These are phyloP conservation scores for Coniferiporia sulphurascens DNA, from an alignment of 1,284 basidiomycete genomes.

Conservation along the genomic window DNA sequence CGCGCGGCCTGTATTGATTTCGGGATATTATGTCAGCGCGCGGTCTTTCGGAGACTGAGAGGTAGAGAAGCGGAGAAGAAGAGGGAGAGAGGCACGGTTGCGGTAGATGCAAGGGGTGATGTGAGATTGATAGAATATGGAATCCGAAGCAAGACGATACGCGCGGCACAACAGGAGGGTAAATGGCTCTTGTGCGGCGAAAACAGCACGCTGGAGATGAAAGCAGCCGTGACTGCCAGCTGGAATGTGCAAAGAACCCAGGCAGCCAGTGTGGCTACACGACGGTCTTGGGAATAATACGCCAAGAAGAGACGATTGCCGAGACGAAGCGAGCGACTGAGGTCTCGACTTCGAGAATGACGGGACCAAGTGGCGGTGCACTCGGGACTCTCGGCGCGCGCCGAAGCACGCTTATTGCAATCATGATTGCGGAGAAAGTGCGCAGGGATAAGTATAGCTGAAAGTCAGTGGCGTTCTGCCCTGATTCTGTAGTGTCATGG, in stretches of 20 bases:
- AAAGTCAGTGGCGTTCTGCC: too few relatives aligned
- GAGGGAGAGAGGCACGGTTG: background rate
- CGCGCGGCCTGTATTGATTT: conserved; percentile 49
- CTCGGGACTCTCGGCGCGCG: background rate
- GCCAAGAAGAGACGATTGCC: too few relatives aligned
- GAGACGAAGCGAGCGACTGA: too few relatives aligned
- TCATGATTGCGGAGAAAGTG: background rate
- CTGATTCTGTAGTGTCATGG: background rate
- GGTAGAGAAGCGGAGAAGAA: background rate
- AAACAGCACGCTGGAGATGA: too few relatives aligned
- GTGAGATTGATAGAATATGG: background rate
- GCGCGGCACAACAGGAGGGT: too few relatives aligned
- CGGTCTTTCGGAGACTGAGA: background rate
- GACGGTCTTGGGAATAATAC: too few relatives aligned
- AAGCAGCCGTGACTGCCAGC: too few relatives aligned
- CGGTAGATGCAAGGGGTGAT: background rate
- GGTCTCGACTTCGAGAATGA: too few relatives aligned
- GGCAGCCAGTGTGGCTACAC: too few relatives aligned
- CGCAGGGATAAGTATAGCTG: background rate
- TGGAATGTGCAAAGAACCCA: too few relatives aligned
- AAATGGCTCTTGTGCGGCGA: too few relatives aligned
- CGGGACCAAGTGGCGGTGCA: background rate
- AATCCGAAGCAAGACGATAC: too few relatives aligned
- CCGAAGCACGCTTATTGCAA: background rate
- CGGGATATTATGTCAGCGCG: conserved; percentile 8